phyloP scores from a whole-genome alignment of 805 yeast species.

The Metschnikowia drakensbergensis region DNA sequence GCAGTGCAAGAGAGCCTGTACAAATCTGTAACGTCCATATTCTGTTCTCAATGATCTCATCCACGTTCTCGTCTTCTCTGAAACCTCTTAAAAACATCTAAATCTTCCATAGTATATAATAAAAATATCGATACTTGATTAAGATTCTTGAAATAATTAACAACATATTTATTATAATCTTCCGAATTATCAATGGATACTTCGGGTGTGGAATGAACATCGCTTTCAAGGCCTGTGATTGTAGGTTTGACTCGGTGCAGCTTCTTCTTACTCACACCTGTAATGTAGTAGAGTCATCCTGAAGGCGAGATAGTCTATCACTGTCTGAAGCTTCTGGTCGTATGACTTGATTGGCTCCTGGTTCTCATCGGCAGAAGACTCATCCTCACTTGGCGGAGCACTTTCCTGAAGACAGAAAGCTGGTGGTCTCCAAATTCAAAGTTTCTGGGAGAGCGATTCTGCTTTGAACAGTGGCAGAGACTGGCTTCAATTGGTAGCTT shows the following conservation, averaged over 20 bases:
- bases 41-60: conserved; percentile 52
- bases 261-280: conserved; percentile 13
- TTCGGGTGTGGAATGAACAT: conserved; percentile 3
- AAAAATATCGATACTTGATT: too few relatives aligned
- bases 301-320: conserved; percentile 53
- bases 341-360: conserved; percentile 10
- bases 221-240: conserved; percentile 9
- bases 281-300: conserved; percentile 71
- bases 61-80: conserved; percentile 45
- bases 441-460: conserved; percentile 56
- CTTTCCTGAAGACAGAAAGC: conserved; percentile 10
- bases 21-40: conserved; percentile 11
- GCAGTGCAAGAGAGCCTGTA: too few relatives aligned
- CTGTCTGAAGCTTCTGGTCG: conserved; percentile 12
- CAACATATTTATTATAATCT: too few relatives aligned
- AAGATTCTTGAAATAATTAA: too few relatives aligned
- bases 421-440: conserved; percentile 49
- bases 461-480: conserved; percentile 64
- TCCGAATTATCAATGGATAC: too few relatives aligned
- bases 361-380: conserved; percentile 10
- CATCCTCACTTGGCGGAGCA: conserved; percentile 10
- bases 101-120: too few relatives aligned
- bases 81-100: conserved; percentile 40
- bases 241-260: conserved; percentile 5
- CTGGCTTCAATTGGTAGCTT: conserved; percentile 68